Conservation (phyloP, 495 filamentous ascomycete species). For the Cercophora scortea region DNA sequence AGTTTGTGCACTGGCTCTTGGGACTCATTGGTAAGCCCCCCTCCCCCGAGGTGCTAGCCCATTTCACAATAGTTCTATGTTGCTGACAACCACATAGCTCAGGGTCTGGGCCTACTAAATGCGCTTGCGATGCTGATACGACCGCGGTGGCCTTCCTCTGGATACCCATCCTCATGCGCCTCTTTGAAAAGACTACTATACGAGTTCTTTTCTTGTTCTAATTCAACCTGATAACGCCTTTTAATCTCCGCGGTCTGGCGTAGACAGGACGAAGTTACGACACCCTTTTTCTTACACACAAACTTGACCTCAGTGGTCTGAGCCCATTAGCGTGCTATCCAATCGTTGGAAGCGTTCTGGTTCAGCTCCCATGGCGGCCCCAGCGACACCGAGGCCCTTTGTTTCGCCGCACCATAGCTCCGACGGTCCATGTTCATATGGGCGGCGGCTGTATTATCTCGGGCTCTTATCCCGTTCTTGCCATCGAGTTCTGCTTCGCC, state of each 20-base stretch:
- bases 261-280: conserved; percentile 50
- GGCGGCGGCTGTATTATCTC: conserved; percentile 6
- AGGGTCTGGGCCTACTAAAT: conserved; percentile 73
- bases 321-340: not conserved
- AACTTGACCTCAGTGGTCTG: no score
- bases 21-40: conserved; percentile 85
- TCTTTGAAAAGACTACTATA: conserved; percentile 19
- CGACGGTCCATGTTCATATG: conserved; percentile 2
- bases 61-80: not conserved
- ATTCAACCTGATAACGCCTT: conserved; percentile 35
- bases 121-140: conserved; percentile 15
- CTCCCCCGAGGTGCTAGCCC: not conserved
- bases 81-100: conserved; percentile 48
- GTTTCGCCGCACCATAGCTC: conserved; percentile 12
- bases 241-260: conserved; percentile 38
- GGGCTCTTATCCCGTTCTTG: not conserved
- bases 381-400: not conserved
- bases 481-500: no score
- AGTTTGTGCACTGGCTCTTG: conserved; percentile 99
- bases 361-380: conserved; percentile 4
- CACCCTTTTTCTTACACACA: conserved; percentile 28
- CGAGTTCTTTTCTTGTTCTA: conserved; percentile 28
- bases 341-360: conserved; percentile 4
- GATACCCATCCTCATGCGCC: conserved; percentile 23
- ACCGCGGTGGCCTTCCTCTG: conserved; percentile 13